Conservation (phyloP, 2,329 filamentous ascomycete genomes). For the Davidsoniella australis region DNA sequence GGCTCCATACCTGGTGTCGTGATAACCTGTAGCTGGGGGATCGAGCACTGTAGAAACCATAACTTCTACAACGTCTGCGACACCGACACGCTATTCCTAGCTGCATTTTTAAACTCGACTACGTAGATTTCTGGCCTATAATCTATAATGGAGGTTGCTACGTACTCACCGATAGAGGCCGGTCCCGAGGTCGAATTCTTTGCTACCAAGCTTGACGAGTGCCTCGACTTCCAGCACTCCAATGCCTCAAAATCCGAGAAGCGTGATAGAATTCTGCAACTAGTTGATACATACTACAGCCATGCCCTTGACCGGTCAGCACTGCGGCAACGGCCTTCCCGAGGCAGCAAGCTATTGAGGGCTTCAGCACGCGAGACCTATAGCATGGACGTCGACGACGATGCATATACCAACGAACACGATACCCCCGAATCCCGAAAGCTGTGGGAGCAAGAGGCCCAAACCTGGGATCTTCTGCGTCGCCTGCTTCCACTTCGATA, state of each 20-base stretch:
- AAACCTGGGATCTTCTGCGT: constrained; percentile 77
- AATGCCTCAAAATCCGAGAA: constrained; percentile 27
- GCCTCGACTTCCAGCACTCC: constrained; percentile 30
- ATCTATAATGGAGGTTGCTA: constrained; percentile 12
- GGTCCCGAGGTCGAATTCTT: constrained; percentile 77
- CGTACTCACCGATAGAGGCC: constrained; percentile 21
- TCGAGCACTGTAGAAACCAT: not conserved
- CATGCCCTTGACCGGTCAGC: constrained; percentile 32
- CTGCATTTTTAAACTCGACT: not conserved
- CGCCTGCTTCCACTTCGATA: constrained; percentile 58
- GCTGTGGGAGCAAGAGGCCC: constrained; percentile 64
- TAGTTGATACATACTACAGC: constrained; percentile 48
- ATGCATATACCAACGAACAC: constrained; percentile 19
- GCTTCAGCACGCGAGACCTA: constrained; percentile 13
- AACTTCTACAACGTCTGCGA: not conserved
- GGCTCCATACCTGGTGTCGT: no score
- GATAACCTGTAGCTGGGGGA: no score
- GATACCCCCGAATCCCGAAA: constrained; percentile 16
- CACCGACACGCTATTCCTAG: not conserved
- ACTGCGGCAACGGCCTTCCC: constrained; percentile 1
- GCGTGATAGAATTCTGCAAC: constrained; percentile 48
- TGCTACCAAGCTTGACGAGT: constrained; percentile 65
- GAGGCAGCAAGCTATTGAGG: constrained; percentile 19
- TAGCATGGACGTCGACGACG: constrained; percentile 38
- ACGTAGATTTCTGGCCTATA: not conserved